Percentiles rank a stretch among this genome's conserved stretches.
Evolutionary conservation across 2,329 filamentous ascomycete genomes (phyloP).

Genomic region (Botrytis squamosa): DNA sequence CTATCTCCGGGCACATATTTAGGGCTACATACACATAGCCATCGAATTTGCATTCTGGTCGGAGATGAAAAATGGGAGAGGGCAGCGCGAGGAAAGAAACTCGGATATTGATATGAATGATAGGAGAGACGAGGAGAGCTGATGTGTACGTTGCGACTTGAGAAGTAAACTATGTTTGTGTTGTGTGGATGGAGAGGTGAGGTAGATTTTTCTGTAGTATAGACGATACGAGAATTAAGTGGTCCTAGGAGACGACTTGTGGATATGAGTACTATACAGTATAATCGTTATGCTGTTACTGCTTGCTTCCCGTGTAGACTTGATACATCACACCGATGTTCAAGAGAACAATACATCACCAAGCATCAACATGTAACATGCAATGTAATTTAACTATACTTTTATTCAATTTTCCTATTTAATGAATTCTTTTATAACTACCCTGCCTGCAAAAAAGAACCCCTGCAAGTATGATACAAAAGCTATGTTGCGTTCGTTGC

Average conservation of each 20-base stretch:
- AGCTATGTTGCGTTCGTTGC: constrained; percentile 15
- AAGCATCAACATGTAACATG: background rate
- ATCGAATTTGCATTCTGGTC: background rate
- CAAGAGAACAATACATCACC: background rate
- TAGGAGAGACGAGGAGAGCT: background rate
- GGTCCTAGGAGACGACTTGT: background rate
- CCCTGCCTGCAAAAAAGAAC: constrained; percentile 15
- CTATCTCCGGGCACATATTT: rapidly evolving
- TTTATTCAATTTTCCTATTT: constrained; percentile 6
- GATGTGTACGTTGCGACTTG: background rate
- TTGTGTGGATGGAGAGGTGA: background rate
- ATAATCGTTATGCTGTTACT: background rate
- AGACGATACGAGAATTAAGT: background rate
- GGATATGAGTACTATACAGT: background rate
- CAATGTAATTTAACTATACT: background rate
- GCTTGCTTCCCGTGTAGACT: background rate
- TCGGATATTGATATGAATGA: background rate
- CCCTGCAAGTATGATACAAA: constrained; percentile 19
- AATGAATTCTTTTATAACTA: constrained; percentile 9
- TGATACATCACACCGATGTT: background rate
- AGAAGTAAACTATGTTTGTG: background rate
- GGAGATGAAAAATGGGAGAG: background rate
- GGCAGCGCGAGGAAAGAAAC: background rate
- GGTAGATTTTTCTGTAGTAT: background rate
- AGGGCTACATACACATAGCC: too few species aligned